Evolutionary conservation across 1,139 yeast species (phyloP).

Genomic region (Debaryomycetaceae sp.): DNA sequence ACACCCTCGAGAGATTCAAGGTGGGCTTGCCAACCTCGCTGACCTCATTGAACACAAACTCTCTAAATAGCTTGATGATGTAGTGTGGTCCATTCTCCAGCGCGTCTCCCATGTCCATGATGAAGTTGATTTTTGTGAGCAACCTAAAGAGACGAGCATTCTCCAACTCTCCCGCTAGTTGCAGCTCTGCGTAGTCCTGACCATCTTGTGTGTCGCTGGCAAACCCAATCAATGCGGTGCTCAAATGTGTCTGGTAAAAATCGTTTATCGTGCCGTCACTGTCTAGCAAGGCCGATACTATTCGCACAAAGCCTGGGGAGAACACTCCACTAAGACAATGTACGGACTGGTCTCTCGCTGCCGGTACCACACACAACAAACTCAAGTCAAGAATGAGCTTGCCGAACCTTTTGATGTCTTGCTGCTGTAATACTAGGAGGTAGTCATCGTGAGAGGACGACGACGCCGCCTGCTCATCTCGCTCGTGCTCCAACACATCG

Average conservation of each 20-base stretch:
- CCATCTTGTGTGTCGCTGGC: conserved; percentile 54
- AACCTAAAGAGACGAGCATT: conserved; percentile 84
- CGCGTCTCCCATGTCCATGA: conserved; percentile 74
- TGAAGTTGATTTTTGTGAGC: conserved; percentile 73
- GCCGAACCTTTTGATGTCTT: conserved; percentile 59
- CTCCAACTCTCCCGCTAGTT: conserved; percentile 71
- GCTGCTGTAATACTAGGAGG: conserved; percentile 32
- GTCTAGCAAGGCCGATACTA: conserved; percentile 3
- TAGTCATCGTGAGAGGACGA: conserved; percentile 14
- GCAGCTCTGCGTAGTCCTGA: conserved; percentile 64
- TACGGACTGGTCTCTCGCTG: conserved; percentile 14
- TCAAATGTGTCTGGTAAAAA: conserved; percentile 28
- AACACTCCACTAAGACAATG: conserved; percentile 2
- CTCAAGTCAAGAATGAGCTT: conserved; percentile 54
- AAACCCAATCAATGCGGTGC: conserved; percentile 37
- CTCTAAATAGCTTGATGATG: conserved; percentile 73
- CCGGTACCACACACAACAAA: conserved; percentile 33
- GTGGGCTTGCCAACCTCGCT: conserved; percentile 77
- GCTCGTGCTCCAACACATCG: conserved; percentile 54
- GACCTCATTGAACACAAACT: conserved; percentile 79
- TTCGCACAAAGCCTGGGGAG: conserved; percentile 4
- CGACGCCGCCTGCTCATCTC: conserved; percentile 21
- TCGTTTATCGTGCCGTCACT: conserved; percentile 13
- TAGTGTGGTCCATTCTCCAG: conserved; percentile 74
- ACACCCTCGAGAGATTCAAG: conserved; percentile 77